Conservation (phyloP, 495 filamentous ascomycete species). For the Aspergillus asperescens region DNA sequence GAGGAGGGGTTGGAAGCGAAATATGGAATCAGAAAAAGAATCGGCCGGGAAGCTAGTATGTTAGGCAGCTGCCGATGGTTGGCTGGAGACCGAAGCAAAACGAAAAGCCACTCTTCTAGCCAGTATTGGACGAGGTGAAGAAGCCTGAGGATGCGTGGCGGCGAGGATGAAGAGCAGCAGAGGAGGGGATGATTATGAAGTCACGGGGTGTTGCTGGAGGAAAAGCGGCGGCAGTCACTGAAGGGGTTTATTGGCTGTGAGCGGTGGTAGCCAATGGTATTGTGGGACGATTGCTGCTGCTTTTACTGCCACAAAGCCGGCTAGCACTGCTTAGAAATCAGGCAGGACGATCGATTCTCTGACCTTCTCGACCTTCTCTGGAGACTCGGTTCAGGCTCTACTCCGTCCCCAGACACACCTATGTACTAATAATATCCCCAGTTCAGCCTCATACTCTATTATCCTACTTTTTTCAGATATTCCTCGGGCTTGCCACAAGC, state of each 20-base stretch:
- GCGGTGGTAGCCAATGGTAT: constrained; percentile 2
- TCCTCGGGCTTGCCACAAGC: too few relatives aligned
- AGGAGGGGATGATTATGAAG: background rate
- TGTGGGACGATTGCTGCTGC: background rate
- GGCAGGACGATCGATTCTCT: constrained; percentile 16
- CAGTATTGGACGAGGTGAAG: constrained; percentile 1
- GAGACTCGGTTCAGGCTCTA: too few relatives aligned
- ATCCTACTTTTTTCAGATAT: background rate
- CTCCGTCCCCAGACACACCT: background rate
- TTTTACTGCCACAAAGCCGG: background rate
- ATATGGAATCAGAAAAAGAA: constrained; percentile 4
- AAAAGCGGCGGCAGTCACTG: constrained; percentile 1
- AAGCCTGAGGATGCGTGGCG: constrained; percentile 1
- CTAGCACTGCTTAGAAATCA: constrained; percentile 22
- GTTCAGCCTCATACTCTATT: background rate
- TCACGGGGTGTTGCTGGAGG: constrained; percentile 3
- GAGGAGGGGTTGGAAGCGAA: background rate
- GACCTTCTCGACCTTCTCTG: constrained; percentile 1
- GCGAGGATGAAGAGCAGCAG: constrained; percentile 2
- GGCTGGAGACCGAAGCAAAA: constrained; percentile 8
- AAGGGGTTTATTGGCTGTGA: background rate
- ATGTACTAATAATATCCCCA: background rate
- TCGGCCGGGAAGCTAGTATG: background rate
- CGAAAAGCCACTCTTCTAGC: background rate
- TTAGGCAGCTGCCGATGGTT: constrained; percentile 3